Percentiles rank a stretch among this genome's conserved stretches.
Evolutionary conservation across 1,284 basidiomycete genomes (phyloP).

Genomic region (Fomitopsis betulina): DNA sequence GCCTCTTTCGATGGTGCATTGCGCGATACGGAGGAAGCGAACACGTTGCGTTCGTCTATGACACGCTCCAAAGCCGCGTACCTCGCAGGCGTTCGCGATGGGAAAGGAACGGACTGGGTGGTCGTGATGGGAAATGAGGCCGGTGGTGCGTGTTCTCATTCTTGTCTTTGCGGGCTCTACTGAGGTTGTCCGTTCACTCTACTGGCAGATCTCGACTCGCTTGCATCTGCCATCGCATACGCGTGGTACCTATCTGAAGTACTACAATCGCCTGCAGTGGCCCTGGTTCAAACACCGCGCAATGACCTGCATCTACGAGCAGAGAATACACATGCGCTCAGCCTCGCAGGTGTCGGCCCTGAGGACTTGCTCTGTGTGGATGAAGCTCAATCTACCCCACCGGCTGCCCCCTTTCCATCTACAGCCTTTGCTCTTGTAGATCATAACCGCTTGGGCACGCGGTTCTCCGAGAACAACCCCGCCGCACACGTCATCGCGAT

Average conservation of each 20-base stretch:
- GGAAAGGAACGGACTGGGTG: constrained; percentile 60
- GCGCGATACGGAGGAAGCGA: background rate
- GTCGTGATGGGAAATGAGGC: constrained; percentile 91
- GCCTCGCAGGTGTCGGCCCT: constrained; percentile 47
- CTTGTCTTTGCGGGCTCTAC: background rate
- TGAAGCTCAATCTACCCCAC: constrained; percentile 40
- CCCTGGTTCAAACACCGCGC: constrained; percentile 71
- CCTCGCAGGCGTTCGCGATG: constrained; percentile 37
- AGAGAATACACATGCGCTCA: constrained; percentile 81
- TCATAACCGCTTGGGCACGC: constrained; percentile 73
- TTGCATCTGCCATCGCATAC: constrained; percentile 81
- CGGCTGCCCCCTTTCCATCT: constrained; percentile 45
- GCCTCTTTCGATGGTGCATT: background rate
- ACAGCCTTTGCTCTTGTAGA: constrained; percentile 82
- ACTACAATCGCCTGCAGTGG: constrained; percentile 50
- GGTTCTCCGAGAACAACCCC: constrained; percentile 40
- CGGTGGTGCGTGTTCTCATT: constrained; percentile 55
- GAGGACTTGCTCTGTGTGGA: constrained; percentile 52
- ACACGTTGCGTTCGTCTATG: background rate
- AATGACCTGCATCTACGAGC: constrained; percentile 75
- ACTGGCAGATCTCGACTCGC: constrained; percentile 76
- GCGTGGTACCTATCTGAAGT: constrained; percentile 64
- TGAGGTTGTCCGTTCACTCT: background rate
- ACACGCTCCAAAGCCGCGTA: constrained; percentile 35
- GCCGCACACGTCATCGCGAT: constrained; percentile 63